Base-by-base conservation (phyloP, 805 yeast genomes). In the Komagataella pastoris region DNA sequence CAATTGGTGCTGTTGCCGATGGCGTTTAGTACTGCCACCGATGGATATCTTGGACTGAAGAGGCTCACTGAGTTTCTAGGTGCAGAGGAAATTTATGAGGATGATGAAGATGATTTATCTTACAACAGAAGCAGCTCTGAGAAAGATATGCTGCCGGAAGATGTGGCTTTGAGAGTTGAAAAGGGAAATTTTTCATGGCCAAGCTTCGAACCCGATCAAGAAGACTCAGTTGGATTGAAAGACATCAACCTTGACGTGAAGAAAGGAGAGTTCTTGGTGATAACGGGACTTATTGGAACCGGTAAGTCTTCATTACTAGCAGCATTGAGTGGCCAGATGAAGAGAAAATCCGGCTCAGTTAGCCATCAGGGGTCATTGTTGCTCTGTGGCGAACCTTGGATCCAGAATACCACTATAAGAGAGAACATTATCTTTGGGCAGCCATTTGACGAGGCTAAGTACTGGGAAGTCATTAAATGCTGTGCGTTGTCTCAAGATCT, bases 231-330 rank as follows among this genome's bases (percentile, higher is more conserved):
- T 48, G 77, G 88, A 57, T 61, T 81, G 64, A 54, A 60, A 44
- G 58, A 84, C 59, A 64, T 85, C 51, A 68, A 77, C 54, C 65
- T 86, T 30, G 59, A 65, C 1, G 67, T 86, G 47, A 64, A 70
- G 49, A 75, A 75, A 52, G 84, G 85, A 12, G 91, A 85, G 58
- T 76, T 87, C 48, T 65, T 86, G 6, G 80, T 83, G 51, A 73
- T 85, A 17, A 83, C 88, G 0, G 95, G 95, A 17, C 65, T 80
- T 2, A 82, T 86, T 58, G 95, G 95, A 8, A 74, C 88, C 1
- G 95, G 96, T 53, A 88, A 88, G 61, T 71, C 90, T 0, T 84
- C 93, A 0, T 67, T 88, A 23, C 68, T 88, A 49, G 73, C 72
- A 57, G 89, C 95, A 0, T 66, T 88, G 50, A 72, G 85, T 7